Evolutionary conservation across 768 basidiomycete genomes (phyloP).

Genomic region (Tricholoma sp.): DNA sequence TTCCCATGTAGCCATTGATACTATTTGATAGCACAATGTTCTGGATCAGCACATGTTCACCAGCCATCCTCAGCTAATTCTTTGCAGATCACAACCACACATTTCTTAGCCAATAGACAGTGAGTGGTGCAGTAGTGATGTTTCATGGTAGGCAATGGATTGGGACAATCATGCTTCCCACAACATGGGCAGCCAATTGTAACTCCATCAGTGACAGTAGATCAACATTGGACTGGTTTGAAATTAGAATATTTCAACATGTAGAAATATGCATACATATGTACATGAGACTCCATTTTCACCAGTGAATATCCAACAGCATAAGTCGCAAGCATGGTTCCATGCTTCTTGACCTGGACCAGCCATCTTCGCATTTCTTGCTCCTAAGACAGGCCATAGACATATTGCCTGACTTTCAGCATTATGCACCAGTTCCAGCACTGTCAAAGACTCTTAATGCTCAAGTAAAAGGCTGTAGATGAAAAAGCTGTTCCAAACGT

Average conservation of each 20-base stretch:
- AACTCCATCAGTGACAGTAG: neutral
- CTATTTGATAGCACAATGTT: neutral
- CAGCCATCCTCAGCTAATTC: neutral
- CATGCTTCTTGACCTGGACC: slow-evolving; percentile 14
- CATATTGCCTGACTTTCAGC: slow-evolving; percentile 1
- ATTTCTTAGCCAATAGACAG: neutral
- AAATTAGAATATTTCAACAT: neutral
- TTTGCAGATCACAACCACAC: neutral
- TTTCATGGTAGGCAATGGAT: neutral
- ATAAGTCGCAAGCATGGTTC: slow-evolving; percentile 17
- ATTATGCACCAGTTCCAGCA: neutral
- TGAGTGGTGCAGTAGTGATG: neutral
- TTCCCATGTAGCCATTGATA: neutral
- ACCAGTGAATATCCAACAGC: neutral
- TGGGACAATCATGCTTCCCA: neutral
- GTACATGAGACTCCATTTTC: neutral
- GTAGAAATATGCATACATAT: neutral
- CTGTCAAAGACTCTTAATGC: neutral
- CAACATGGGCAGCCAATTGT: neutral
- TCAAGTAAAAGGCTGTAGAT: no score
- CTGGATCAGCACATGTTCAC: neutral
- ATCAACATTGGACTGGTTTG: neutral
- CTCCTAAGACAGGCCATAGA: slow-evolving; percentile 8
- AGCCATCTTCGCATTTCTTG: slow-evolving; percentile 11
- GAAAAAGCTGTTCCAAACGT: no score